Evolutionary conservation across 176 grass and related monocot genomes (phyloP).

Genomic region (Juncus effusus): DNA sequence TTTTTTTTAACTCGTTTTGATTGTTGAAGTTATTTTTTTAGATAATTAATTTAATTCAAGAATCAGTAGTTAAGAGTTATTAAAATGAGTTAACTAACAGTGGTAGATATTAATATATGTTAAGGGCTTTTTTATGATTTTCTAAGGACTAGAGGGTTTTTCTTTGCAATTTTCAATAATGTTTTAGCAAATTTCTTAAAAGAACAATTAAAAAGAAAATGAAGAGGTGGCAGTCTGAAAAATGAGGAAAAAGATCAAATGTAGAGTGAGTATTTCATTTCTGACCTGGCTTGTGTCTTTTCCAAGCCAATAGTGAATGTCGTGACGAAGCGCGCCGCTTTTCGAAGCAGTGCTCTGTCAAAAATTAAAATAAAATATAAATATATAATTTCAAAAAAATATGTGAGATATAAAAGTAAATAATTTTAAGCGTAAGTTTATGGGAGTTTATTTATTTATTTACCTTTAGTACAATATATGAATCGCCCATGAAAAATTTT

Average conservation of each 20-base stretch:
- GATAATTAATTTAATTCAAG: no score
- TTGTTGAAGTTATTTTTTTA: no score
- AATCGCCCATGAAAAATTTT: constrained; percentile 93
- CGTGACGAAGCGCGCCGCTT: constrained; percentile 82
- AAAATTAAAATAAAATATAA: constrained; percentile 12
- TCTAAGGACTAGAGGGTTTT: no score
- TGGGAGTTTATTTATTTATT: not conserved
- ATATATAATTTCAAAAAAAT: not conserved
- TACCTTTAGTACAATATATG: constrained; percentile 95
- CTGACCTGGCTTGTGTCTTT: constrained; percentile 95
- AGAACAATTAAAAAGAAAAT: no score
- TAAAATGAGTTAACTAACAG: no score
- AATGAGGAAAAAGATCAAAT: constrained; percentile 20
- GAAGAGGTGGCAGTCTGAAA: not conserved
- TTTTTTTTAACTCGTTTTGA: not conserved
- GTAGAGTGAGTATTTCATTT: constrained; percentile 22
- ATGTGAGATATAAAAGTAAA: no score
- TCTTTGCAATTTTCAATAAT: no score
- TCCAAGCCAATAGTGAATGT: constrained; percentile 99
- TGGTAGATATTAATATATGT: no score
- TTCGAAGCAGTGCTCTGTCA: constrained; percentile 70
- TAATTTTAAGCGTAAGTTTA: no score
- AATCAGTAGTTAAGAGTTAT: no score
- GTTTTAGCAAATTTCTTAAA: no score
- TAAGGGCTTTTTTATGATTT: no score